phyloP scores from a whole-genome alignment of 2,329 filamentous ascomycete genomes.

The Penicillium verrucosum region DNA sequence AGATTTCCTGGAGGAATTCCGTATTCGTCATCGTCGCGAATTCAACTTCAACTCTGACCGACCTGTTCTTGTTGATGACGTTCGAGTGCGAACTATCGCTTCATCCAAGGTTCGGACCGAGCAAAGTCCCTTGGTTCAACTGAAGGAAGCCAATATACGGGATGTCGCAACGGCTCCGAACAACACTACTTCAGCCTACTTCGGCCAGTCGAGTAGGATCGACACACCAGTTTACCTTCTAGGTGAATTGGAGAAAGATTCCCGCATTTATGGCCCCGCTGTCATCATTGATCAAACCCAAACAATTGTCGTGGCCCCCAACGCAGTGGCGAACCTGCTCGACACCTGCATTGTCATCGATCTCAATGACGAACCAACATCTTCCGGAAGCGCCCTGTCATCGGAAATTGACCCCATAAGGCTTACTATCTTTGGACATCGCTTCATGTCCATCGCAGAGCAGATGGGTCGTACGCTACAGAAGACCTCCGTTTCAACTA shows the following conservation, averaged over 20 bases:
- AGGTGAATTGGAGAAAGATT: slow-evolving; percentile 33
- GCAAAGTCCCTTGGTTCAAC: slow-evolving; percentile 71
- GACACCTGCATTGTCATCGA: slow-evolving; percentile 89
- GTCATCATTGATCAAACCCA: slow-evolving; percentile 72
- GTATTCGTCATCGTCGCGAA: slow-evolving; percentile 82
- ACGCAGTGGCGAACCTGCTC: slow-evolving; percentile 71
- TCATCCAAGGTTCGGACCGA: slow-evolving; percentile 56
- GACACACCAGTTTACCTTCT: slow-evolving; percentile 39
- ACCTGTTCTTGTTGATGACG: slow-evolving; percentile 84
- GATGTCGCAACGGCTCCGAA: slow-evolving; percentile 61
- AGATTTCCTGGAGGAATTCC: slow-evolving; percentile 78
- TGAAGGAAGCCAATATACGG: slow-evolving; percentile 38
- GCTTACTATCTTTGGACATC: slow-evolving; percentile 54
- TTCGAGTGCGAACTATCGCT: slow-evolving; percentile 82
- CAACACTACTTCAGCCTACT: slow-evolving; percentile 40
- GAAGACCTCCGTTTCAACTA: slow-evolving; percentile 57
- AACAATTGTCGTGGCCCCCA: slow-evolving; percentile 85
- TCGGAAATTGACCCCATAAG: slow-evolving; percentile 49
- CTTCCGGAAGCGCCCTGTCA: slow-evolving; percentile 13
- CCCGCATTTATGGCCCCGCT: slow-evolving; percentile 61
- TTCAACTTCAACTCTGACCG: slow-evolving; percentile 86
- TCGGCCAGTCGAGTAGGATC: slow-evolving; percentile 29
- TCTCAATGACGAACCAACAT: slow-evolving; percentile 57
- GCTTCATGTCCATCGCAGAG: slow-evolving; percentile 59
- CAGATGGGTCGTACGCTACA: slow-evolving; percentile 58